Conservation (phyloP, 1,284 basidiomycete genomes). For the Rhodotorula sp. region DNA sequence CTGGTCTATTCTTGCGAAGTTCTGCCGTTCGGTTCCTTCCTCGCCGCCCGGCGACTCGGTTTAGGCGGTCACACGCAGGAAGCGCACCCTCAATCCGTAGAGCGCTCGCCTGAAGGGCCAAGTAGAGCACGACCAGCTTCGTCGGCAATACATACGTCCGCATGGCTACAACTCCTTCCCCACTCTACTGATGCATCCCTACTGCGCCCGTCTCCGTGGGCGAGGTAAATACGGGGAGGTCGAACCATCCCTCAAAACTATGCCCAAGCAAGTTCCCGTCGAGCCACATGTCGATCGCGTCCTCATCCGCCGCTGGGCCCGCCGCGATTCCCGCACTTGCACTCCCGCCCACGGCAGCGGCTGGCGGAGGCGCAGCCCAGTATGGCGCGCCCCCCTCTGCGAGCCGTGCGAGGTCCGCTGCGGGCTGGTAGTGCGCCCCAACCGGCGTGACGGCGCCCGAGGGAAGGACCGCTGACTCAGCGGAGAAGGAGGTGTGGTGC, state of each 20-base stretch:
- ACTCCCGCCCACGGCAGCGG: background rate
- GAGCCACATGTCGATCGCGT: background rate
- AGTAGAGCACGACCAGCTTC: too few relatives aligned
- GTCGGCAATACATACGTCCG: too few relatives aligned
- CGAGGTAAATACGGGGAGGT: background rate
- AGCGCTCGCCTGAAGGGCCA: too few relatives aligned
- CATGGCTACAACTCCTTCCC: too few relatives aligned
- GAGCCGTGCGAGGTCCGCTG: background rate
- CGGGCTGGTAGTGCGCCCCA: background rate
- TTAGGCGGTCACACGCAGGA: too few relatives aligned
- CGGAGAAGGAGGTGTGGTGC: conserved; percentile 16
- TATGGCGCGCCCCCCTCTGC: background rate
- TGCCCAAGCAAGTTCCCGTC: background rate
- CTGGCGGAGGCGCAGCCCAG: too few relatives aligned
- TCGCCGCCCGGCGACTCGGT: too few relatives aligned
- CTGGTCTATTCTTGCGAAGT: too few relatives aligned
- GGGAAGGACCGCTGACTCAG: conserved; percentile 7
- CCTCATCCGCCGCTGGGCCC: background rate
- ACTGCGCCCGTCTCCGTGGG: background rate
- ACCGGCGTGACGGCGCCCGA: conserved; percentile 7
- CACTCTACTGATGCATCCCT: too few relatives aligned
- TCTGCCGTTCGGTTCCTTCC: too few relatives aligned
- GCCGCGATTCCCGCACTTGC: background rate
- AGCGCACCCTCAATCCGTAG: too few relatives aligned
- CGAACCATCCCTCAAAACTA: background rate